A percentile compares a stretch with the other conserved stretches of the same genome.
Conservation (phyloP, 176 grass and related monocot genomes). For the Aegilops sharonensis region DNA sequence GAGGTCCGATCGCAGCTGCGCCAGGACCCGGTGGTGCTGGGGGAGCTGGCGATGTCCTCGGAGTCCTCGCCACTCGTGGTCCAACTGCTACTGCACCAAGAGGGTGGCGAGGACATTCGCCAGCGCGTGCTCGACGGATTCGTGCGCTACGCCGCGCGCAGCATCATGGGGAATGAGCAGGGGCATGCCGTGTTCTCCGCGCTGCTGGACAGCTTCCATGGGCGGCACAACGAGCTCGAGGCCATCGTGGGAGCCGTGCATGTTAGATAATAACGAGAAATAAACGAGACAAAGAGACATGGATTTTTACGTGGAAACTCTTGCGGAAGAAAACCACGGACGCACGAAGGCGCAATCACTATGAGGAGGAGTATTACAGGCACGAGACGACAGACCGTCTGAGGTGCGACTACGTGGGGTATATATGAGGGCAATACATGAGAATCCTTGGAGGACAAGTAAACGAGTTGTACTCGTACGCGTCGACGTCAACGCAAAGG, state of each 20-base stretch:
- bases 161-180: neutral
- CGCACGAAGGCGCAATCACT: no score
- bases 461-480: no score
- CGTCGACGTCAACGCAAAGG: no score
- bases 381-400: no score
- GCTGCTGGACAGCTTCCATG: neutral
- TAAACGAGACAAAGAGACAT: no score
- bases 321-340: no score
- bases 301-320: no score
- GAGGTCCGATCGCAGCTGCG: neutral
- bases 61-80: neutral
- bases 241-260: neutral
- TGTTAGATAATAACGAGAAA: no score
- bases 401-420: no score
- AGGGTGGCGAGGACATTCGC: neutral
- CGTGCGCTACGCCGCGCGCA: neutral
- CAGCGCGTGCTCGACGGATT: slow-evolving; percentile 9
- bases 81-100: neutral
- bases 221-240: neutral
- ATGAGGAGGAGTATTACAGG: no score
- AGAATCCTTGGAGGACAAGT: no score
- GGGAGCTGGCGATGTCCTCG: neutral
- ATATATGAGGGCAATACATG: no score
- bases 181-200: neutral
- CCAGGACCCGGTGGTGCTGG: neutral